Evolutionary conservation across 2,329 filamentous ascomycete genomes (phyloP), one percentile per base, ranked within the genome.

Genomic region (Talaromyces piceae): DNA sequence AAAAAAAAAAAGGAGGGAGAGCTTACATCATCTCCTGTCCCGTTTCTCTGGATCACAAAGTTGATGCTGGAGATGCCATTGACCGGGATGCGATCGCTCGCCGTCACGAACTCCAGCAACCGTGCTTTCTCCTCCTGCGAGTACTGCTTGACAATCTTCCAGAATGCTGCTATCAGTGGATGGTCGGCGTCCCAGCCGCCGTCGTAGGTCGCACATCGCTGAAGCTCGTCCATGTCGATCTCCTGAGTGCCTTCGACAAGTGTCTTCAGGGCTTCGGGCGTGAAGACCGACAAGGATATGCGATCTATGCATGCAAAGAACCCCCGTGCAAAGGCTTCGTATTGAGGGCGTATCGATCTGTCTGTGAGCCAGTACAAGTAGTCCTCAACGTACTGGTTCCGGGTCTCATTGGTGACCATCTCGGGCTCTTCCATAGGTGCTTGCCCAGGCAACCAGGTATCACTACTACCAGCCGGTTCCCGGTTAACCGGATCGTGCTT

Each of bases 31-130:
- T 78, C 77, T 54, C 78, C 85, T 50, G 83, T 76, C 13, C 87
- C 83, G 63, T 90, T 89, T 61, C 80, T 83, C 68, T 91, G 86
- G 41, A 98, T 78, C 12, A 88, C 81, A 67, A 97, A 97, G 61
- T 87, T 83, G 44, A 97, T 73, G 59, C 87, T 89, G 56, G 81
- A 79, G 63, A 91, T 82, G 2, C 93, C 93, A 18, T 88, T 90
- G 0, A 95, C 87, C 0, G 93, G 93, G 2, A 97, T 81, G 2
- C 93, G 80, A 63, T 96, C 91, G 60, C 85, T 91, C 0, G 91
- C 91, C 12, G 93, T 98, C 26, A 98, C 91, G 62, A 98, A 98
- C 66, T 96, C 90, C 27, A 98, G 76, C 28, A 98, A 72, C 60
- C 81, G 82, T 48, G 83, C 80, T 68, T 86, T 86, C 75, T 91